phyloP scores from a whole-genome alignment of 495 filamentous ascomycete genomes.

The Lentithecium fluviatile region DNA sequence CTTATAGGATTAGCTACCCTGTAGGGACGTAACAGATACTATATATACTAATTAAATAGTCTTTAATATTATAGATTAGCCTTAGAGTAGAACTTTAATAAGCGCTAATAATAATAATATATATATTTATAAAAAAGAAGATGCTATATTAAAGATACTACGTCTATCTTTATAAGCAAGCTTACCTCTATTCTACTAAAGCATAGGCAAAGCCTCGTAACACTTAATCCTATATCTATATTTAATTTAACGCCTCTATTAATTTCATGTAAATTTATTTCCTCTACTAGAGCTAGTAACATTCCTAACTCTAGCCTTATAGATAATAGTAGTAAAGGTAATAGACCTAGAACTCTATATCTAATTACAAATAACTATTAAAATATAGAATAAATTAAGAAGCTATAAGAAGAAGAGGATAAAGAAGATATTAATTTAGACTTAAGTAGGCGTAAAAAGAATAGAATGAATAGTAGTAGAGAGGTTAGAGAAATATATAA shows the following conservation, averaged over 20 bases:
- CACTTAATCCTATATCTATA: background rate
- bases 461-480: background rate
- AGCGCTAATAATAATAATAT: too few species aligned
- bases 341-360: slow-evolving; percentile 6
- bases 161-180: too few species aligned
- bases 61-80: too few species aligned
- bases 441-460: background rate
- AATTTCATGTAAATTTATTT: background rate
- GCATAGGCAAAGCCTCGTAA: too few species aligned
- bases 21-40: too few species aligned
- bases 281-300: background rate
- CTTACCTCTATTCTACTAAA: too few species aligned
- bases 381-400: slow-evolving; percentile 1
- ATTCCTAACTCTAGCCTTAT: slow-evolving; percentile 3
- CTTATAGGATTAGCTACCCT: too few species aligned
- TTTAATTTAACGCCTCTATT: background rate
- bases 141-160: too few species aligned
- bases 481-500: slow-evolving; percentile 11
- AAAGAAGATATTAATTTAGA: background rate
- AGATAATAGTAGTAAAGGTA: slow-evolving; percentile 4
- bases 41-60: too few species aligned
- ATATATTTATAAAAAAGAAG: too few species aligned
- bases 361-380: background rate
- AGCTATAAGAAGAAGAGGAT: slow-evolving; percentile 5
- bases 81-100: too few species aligned